These are phyloP conservation scores for Leptosphaerulina australis DNA, from an alignment of 2,329 filamentous ascomycete species.

Conservation along the genomic window DNA sequence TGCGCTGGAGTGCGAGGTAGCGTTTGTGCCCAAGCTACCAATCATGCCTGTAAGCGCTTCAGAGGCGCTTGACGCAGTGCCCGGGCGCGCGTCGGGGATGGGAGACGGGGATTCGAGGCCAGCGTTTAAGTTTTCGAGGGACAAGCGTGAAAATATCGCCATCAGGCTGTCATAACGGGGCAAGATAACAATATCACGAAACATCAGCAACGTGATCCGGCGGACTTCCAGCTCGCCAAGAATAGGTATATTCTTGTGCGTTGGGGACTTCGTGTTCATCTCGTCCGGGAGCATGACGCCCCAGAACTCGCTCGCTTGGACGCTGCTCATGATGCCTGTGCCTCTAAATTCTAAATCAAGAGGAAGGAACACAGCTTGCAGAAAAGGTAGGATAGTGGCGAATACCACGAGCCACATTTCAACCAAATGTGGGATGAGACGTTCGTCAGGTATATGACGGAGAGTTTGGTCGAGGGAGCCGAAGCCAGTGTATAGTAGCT, in stretches of 20 bases:
- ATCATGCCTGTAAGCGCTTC: conserved; percentile 46
- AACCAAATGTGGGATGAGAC: conserved; percentile 86
- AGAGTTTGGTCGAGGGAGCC: conserved; percentile 83
- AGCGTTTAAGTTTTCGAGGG: conserved; percentile 72
- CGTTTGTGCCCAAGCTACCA: conserved; percentile 69
- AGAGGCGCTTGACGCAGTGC: conserved; percentile 39
- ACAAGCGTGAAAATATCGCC: conserved; percentile 86
- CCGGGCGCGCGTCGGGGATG: conserved; percentile 38
- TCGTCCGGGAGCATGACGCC: conserved; percentile 64
- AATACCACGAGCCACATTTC: conserved; percentile 96
- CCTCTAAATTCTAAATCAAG: conserved; percentile 93
- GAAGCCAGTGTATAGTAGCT: conserved; percentile 82
- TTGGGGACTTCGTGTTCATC: conserved; percentile 55
- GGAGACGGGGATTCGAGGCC: conserved; percentile 48
- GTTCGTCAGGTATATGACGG: conserved; percentile 78
- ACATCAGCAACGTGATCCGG: conserved; percentile 84
- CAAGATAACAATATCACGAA: conserved; percentile 86
- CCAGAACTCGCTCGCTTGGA: conserved; percentile 91
- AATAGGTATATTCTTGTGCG: conserved; percentile 51
- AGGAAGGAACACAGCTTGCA: conserved; percentile 93
- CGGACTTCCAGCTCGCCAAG: conserved; percentile 76
- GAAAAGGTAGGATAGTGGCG: conserved; percentile 85
- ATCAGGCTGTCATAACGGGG: conserved; percentile 88
- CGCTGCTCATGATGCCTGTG: conserved; percentile 76
- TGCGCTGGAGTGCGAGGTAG: conserved; percentile 69